Evolutionary conservation across 192 early-diverging fungal genomes (phyloP).

Genomic region (Coemansia sp.): DNA sequence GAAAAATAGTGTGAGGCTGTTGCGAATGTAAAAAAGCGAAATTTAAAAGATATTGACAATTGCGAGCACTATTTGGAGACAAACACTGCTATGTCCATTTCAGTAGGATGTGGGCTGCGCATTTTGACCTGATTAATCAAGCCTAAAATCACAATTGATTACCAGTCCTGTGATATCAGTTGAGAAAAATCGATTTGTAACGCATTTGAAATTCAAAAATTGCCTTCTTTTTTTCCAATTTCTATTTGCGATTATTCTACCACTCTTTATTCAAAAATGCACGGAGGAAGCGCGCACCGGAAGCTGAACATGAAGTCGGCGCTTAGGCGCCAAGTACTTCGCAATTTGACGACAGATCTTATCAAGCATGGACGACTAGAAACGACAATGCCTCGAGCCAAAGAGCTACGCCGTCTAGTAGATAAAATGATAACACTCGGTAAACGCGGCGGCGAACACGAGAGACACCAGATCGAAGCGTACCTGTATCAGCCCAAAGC

Average conservation of each 20-base stretch:
- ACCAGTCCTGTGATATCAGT: neutral
- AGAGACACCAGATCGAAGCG: constrained; percentile 61
- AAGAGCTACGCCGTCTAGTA: constrained; percentile 79
- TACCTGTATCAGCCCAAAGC: constrained; percentile 68
- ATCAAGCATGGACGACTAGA: constrained; percentile 88
- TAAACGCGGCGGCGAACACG: constrained; percentile 70
- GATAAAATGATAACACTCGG: constrained; percentile 90
- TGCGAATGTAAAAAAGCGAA: neutral
- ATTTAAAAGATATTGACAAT: neutral
- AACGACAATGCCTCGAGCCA: constrained; percentile 93
- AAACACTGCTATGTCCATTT: neutral
- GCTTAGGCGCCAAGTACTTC: constrained; percentile 75
- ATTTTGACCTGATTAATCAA: neutral
- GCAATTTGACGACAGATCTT: constrained; percentile 83
- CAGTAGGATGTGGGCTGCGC: neutral
- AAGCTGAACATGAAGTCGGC: constrained; percentile 55
- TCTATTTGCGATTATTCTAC: neutral
- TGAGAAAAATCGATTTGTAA: neutral
- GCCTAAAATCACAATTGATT: neutral
- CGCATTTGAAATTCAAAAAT: neutral
- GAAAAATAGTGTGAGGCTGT: neutral
- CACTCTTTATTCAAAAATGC: constrained; percentile 19
- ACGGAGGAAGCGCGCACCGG: constrained; percentile 40
- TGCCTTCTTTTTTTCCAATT: neutral
- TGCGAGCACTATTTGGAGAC: neutral